Evolutionary conservation across 192 early-diverging fungal species (phyloP).

Genomic region (Coemansia sp.): DNA sequence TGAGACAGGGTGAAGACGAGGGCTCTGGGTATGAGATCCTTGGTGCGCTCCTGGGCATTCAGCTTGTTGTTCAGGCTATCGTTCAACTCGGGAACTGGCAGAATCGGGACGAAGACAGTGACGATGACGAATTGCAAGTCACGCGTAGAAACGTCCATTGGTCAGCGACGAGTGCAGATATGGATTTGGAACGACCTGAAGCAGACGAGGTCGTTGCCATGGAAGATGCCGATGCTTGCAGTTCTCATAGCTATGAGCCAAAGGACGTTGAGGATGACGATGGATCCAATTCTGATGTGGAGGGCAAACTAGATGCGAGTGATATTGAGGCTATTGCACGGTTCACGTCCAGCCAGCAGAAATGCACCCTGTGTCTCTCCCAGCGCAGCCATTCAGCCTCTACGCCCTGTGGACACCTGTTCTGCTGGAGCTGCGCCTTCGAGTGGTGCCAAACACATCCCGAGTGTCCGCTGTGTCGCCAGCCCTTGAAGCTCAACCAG

Average conservation of each 20-base stretch:
- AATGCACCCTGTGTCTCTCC: slow-evolving; percentile 89
- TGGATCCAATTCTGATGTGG: neutral
- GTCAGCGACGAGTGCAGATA: slow-evolving; percentile 9
- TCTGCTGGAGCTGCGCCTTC: slow-evolving; percentile 93
- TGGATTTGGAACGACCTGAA: neutral
- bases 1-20: slow-evolving; percentile 70
- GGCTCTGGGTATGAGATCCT: slow-evolving; percentile 82
- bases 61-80: slow-evolving; percentile 65
- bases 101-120: slow-evolving; percentile 23
- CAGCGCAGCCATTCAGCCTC: slow-evolving; percentile 74
- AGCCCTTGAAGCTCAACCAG: slow-evolving; percentile 71
- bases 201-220: neutral
- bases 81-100: slow-evolving; percentile 43
- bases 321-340: slow-evolving; percentile 32
- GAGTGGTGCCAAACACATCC: slow-evolving; percentile 93
- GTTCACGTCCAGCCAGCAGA: slow-evolving; percentile 57
- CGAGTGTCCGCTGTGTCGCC: slow-evolving; percentile 94
- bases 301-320: neutral
- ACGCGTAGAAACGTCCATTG: neutral
- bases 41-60: slow-evolving; percentile 77
- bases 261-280: neutral
- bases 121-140: slow-evolving; percentile 5
- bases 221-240: neutral
- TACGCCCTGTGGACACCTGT: slow-evolving; percentile 93
- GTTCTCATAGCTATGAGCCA: neutral